phyloP scores from a whole-genome alignment of 805 yeast genomes.

The Lipomyces orientalis region DNA sequence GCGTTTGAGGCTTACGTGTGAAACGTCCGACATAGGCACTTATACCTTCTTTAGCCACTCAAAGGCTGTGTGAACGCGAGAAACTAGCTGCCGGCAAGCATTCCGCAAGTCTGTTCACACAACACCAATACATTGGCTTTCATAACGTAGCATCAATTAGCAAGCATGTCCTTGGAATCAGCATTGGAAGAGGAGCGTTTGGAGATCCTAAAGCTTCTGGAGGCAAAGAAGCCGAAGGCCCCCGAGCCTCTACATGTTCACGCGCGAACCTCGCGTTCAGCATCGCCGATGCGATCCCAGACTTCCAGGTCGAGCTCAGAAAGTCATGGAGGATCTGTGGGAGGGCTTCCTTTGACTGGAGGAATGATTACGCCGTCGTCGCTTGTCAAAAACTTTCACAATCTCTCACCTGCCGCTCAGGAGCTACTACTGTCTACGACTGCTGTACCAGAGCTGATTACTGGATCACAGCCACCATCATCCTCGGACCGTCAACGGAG shows the following conservation, averaged over 20 bases:
- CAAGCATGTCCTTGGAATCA: constrained; percentile 38
- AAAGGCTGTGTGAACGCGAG: not conserved
- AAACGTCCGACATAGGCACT: not conserved
- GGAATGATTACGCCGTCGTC: constrained; percentile 32
- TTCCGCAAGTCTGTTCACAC: not conserved
- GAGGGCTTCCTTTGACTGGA: constrained; percentile 2
- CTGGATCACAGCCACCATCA: constrained; percentile 3
- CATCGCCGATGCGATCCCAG: constrained; percentile 31
- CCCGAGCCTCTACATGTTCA: constrained; percentile 9
- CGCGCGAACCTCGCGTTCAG: constrained; percentile 28
- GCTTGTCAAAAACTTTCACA: constrained; percentile 32
- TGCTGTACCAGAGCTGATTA: constrained; percentile 27
- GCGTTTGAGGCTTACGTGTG: not conserved
- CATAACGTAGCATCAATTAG: not conserved
- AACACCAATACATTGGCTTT: not conserved
- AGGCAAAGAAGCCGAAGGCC: constrained; percentile 14
- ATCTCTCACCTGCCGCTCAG: constrained; percentile 35
- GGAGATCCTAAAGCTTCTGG: constrained; percentile 39
- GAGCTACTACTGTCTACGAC: constrained; percentile 33
- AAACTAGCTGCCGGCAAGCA: too few relatives aligned
- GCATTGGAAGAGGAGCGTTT: constrained; percentile 41
- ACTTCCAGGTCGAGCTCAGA: constrained; percentile 19
- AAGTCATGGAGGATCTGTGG: constrained; percentile 4
- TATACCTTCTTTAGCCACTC: not conserved
- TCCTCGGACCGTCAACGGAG: constrained; percentile 17